Evolutionary conservation across 768 basidiomycete genomes (phyloP).

Genomic region (Leccinum disarticulatum): DNA sequence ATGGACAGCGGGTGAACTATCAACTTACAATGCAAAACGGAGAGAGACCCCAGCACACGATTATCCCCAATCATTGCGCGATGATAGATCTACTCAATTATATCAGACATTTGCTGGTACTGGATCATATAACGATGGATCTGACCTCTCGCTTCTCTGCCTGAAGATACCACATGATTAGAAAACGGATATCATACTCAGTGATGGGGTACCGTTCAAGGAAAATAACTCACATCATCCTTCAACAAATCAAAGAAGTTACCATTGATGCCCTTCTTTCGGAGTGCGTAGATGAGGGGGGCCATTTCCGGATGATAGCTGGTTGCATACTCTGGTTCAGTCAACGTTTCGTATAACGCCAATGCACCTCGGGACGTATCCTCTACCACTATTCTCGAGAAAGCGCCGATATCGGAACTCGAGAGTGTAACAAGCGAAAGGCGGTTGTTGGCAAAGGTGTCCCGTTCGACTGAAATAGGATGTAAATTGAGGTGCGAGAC

Average conservation of each 20-base stretch:
- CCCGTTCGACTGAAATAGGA: slow-evolving; percentile 16
- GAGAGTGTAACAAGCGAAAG: slow-evolving; percentile 29
- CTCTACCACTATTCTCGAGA: slow-evolving; percentile 7
- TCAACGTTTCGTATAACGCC: slow-evolving; percentile 26
- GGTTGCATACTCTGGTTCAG: slow-evolving; percentile 23
- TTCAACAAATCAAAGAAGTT: slow-evolving; percentile 24
- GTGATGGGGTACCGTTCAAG: background rate
- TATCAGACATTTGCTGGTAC: background rate
- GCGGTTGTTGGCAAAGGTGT: slow-evolving; percentile 27
- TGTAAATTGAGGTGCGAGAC: background rate
- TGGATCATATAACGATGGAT: background rate
- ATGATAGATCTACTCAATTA: slow-evolving; percentile 18
- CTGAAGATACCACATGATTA: slow-evolving; percentile 10
- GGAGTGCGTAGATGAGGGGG: slow-evolving; percentile 21
- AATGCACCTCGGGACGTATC: slow-evolving; percentile 15
- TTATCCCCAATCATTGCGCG: slow-evolving; percentile 22
- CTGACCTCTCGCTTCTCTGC: slow-evolving; percentile 17
- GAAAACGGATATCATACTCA: background rate
- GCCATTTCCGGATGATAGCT: slow-evolving; percentile 24
- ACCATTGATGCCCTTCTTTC: slow-evolving; percentile 12
- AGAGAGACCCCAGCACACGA: slow-evolving; percentile 18
- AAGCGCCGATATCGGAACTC: slow-evolving; percentile 7
- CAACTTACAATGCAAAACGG: background rate
- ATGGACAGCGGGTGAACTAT: background rate
- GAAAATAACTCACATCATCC: slow-evolving; percentile 16